Evolutionary conservation across 1,284 basidiomycete genomes (phyloP).

Genomic region (Cryptococcus sp.): DNA sequence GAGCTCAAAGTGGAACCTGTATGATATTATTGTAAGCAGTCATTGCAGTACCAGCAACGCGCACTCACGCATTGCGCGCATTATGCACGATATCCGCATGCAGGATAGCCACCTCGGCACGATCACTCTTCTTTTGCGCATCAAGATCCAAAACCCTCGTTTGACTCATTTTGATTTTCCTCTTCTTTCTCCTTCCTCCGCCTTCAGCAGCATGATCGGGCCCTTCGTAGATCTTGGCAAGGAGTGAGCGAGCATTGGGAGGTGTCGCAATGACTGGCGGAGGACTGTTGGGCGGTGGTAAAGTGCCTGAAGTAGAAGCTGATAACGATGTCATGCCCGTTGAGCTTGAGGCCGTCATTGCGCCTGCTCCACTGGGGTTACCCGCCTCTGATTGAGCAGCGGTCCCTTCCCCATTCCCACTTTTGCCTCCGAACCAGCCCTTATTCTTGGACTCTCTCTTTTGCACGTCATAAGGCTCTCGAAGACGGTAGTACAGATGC

Average conservation of each 20-base stretch:
- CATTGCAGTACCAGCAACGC: too few species aligned
- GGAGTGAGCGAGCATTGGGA: slow-evolving; percentile 11
- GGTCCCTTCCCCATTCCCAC: background rate
- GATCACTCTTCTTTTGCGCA: slow-evolving; percentile 73
- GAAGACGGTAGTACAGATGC: slow-evolving; percentile 81
- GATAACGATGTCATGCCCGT: slow-evolving; percentile 12
- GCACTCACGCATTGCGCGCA: slow-evolving; percentile 66
- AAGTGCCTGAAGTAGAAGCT: background rate
- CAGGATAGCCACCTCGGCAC: slow-evolving; percentile 80
- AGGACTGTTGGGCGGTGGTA: background rate
- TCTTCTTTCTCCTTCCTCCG: slow-evolving; percentile 57
- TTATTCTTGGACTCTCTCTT: slow-evolving; percentile 1
- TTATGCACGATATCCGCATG: slow-evolving; percentile 94
- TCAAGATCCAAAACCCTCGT: slow-evolving; percentile 86
- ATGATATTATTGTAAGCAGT: background rate
- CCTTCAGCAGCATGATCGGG: background rate
- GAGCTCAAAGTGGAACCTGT: slow-evolving; percentile 84
- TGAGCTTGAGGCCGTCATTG: background rate
- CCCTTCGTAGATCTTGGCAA: slow-evolving; percentile 19
- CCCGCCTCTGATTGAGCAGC: background rate
- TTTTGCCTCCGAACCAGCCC: slow-evolving; percentile 30
- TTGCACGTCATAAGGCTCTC: slow-evolving; percentile 63
- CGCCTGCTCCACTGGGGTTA: background rate
- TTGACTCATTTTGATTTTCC: slow-evolving; percentile 73
- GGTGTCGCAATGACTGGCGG: slow-evolving; percentile 5